Percentiles rank a stretch among this genome's conserved stretches.
phyloP scores from a whole-genome alignment of 2,329 filamentous ascomycete genomes.

The Sclerotinia spermophila region DNA sequence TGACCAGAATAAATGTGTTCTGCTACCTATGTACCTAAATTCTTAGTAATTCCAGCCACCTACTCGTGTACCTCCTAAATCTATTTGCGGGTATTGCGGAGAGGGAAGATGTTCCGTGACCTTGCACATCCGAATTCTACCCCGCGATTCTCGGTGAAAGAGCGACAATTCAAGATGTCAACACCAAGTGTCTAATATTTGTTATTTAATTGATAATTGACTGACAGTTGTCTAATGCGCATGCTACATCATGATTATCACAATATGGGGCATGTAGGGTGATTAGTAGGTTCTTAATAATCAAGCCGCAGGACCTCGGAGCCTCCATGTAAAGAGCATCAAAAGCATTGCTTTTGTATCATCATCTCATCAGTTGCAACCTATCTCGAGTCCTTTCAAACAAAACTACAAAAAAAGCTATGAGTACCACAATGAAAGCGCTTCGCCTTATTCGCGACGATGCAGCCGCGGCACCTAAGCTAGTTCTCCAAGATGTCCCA shows the following conservation, averaged over 20 bases:
- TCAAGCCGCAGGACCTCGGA: background rate
- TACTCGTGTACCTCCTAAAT: too few species aligned
- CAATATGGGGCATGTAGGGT: background rate
- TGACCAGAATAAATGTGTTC: background rate
- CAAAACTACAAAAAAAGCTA: background rate
- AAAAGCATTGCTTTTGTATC: background rate
- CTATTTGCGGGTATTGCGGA: slow-evolving; percentile 4
- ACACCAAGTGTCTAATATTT: background rate
- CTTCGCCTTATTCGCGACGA: slow-evolving; percentile 24
- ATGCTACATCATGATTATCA: background rate
- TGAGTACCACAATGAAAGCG: slow-evolving; percentile 28
- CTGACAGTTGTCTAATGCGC: background rate
- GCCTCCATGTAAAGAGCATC: background rate
- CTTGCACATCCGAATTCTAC: background rate
- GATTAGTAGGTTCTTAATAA: background rate
- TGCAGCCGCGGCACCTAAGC: slow-evolving; percentile 14
- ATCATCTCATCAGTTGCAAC: background rate
- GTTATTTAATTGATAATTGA: background rate
- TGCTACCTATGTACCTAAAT: background rate
- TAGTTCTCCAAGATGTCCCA: slow-evolving; percentile 23
- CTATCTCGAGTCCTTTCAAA: too few species aligned
- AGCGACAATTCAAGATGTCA: background rate
- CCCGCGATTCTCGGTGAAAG: background rate
- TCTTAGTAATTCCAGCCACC: background rate
- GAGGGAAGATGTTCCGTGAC: background rate